phyloP scores from a whole-genome alignment of 192 early-diverging fungal species.

The Gonapodya prolifera region DNA sequence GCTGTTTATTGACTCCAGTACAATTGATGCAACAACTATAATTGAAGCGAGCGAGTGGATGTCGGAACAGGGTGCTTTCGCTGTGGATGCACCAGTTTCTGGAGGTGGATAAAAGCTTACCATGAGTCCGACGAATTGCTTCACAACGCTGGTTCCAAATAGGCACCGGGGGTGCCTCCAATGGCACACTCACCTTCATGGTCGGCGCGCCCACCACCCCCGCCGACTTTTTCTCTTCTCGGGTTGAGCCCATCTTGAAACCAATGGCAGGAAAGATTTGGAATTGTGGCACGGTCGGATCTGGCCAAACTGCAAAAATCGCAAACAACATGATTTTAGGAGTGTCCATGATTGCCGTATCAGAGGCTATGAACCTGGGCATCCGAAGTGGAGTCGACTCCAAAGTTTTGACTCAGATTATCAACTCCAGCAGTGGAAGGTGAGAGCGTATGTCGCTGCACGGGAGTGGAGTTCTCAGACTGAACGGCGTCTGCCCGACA shows the following conservation, averaged over 20 bases:
- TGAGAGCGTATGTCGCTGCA: background rate
- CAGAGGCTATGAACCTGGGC: constrained; percentile 89
- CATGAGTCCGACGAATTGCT: background rate
- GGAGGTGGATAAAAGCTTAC: constrained; percentile 58
- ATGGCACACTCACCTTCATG: constrained; percentile 93
- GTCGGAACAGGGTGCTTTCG: constrained; percentile 38
- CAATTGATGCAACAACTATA: constrained; percentile 75
- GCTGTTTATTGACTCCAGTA: constrained; percentile 78
- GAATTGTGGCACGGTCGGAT: constrained; percentile 68
- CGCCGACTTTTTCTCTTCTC: background rate
- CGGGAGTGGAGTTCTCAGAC: too few relatives aligned
- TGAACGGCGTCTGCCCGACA: too few relatives aligned
- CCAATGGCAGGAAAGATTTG: constrained; percentile 86
- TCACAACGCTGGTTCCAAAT: background rate
- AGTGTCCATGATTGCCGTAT: constrained; percentile 82
- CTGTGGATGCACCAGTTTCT: constrained; percentile 87
- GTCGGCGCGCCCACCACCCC: constrained; percentile 54
- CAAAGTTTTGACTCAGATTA: constrained; percentile 61
- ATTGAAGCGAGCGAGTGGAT: constrained; percentile 52
- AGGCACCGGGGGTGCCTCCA: constrained; percentile 73
- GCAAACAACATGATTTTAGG: constrained; percentile 96
- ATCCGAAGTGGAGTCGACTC: constrained; percentile 78
- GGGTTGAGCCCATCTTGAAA: constrained; percentile 18
- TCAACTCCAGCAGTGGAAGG: constrained; percentile 74
- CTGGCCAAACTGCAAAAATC: constrained; percentile 88